Evolutionary conservation across 2,329 filamentous ascomycete species (phyloP), one percentile per base, ranked within the genome.

Genomic region (Mycocentrospora acerina): DNA sequence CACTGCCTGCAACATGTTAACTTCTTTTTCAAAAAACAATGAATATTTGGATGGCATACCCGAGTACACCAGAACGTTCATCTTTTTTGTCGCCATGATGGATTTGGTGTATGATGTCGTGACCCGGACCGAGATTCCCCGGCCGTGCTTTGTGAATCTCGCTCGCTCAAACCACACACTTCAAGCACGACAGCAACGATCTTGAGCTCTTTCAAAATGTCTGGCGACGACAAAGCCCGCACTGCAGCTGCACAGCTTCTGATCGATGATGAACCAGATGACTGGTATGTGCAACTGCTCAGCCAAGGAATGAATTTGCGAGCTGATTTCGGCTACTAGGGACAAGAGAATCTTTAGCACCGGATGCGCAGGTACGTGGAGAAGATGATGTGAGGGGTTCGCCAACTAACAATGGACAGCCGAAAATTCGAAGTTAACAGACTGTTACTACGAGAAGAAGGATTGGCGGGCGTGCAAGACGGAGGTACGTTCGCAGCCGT

Each of bases 331-430:
- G 3, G 14, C 33, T 11, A 27, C 37, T 64, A 97, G 91, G 91
- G 90, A 97, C 74, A 91, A 95, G 79, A 80, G 93, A 64, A 97
- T 97, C 69, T 95, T 89, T 74, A 95, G 89, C 74, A 97, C 91
- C 3, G 93, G 91, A 42, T 97, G 91, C 63, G 81, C 90, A 69
- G 84, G 91, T 95, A 72, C 11, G 47, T 45, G n/a, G 4, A 13
- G 7, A 2, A 24, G n/a, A 11, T 15, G n/a, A 12, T 24, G 10
- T 10, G 2, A 3, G 9, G 13, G 13, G 3, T 9, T 15, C 11
- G 14, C 17, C 24, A 33, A 45, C 35, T 45, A 17, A 44, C 16
- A 3, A 15, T 4, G 17, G 3, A 13, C 52, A 96, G 91, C 81
- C 15, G 91, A 97, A 63, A 95, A 97, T 61, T 74, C 80, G 37